A percentile compares a stretch with the other conserved stretches of the same genome.
These are phyloP conservation scores for Talaromyces marneffei DNA, from an alignment of 2,329 filamentous ascomycete genomes.

Conservation along the genomic window DNA sequence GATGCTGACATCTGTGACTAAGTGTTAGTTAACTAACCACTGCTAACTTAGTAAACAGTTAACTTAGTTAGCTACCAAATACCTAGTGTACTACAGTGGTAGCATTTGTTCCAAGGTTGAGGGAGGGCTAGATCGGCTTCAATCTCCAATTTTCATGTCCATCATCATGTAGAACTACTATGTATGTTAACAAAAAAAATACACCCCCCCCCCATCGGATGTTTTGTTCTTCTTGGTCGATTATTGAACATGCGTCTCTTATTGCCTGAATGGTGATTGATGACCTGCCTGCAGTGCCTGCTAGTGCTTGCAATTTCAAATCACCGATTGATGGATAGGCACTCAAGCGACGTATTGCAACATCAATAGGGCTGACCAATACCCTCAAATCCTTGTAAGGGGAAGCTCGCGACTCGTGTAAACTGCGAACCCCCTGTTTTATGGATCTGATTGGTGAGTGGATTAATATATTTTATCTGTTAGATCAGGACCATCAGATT, in stretches of 20 bases:
- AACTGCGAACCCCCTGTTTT: neutral
- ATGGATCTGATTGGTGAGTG: neutral
- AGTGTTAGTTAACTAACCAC: neutral
- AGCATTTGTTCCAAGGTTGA: neutral
- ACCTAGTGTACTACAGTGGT: no score
- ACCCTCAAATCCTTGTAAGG: neutral
- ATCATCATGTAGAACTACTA: no score
- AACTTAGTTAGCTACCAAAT: neutral
- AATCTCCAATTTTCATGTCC: neutral
- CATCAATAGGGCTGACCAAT: neutral
- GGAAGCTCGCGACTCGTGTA: neutral
- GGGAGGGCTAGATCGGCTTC: conserved; percentile 5
- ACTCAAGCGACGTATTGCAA: neutral
- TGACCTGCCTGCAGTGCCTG: no score
- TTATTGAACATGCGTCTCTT: neutral
- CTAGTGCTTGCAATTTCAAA: neutral
- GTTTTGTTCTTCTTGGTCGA: neutral
- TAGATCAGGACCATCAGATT: neutral
- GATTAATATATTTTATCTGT: neutral
- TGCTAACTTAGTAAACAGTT: neutral
- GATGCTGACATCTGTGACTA: neutral
- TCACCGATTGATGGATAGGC: neutral
- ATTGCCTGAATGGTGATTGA: neutral
- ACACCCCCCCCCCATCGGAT: no score
- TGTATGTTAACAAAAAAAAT: neutral